A percentile compares a stretch with the other conserved stretches of the same genome.
Conservation (phyloP, 805 yeast species). For the Sugiyamaella chiloensis region DNA sequence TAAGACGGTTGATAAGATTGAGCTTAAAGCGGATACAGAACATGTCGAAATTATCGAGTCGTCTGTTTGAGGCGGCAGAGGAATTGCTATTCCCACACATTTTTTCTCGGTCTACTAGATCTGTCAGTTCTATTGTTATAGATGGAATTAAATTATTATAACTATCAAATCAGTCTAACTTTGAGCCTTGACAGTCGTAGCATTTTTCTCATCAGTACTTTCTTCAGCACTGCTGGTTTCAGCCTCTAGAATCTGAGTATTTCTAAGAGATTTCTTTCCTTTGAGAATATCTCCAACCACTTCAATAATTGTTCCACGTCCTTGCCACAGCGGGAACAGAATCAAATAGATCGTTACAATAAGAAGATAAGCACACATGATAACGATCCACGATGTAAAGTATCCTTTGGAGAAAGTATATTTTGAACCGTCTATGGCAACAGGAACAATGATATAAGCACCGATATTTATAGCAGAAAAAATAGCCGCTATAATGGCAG, state of each 20-base stretch:
- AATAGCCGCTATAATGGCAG: neutral
- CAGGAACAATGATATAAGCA: slow-evolving; percentile 26
- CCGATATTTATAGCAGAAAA: neutral
- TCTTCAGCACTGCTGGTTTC: no score
- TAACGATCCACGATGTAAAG: slow-evolving; percentile 88
- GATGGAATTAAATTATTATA: no score
- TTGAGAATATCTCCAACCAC: slow-evolving; percentile 34
- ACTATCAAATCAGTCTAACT: no score
- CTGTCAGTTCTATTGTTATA: no score
- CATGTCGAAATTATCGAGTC: neutral
- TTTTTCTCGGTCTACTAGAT: no score
- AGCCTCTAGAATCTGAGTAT: no score
- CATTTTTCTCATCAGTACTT: no score
- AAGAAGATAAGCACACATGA: slow-evolving; percentile 79
- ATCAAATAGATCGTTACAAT: slow-evolving; percentile 49
- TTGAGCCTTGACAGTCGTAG: no score
- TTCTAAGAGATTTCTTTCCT: no score
- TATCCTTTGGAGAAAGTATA: slow-evolving; percentile 72
- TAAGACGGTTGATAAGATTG: neutral
- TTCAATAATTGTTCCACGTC: slow-evolving; percentile 60
- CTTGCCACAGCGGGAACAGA: slow-evolving; percentile 70
- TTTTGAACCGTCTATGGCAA: slow-evolving; percentile 86
- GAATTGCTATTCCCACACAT: no score
- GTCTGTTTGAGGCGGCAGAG: neutral
- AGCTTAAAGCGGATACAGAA: neutral